Evolutionary conservation across 2,329 filamentous ascomycete genomes (phyloP).

Genomic region (Fusarium robinianum): DNA sequence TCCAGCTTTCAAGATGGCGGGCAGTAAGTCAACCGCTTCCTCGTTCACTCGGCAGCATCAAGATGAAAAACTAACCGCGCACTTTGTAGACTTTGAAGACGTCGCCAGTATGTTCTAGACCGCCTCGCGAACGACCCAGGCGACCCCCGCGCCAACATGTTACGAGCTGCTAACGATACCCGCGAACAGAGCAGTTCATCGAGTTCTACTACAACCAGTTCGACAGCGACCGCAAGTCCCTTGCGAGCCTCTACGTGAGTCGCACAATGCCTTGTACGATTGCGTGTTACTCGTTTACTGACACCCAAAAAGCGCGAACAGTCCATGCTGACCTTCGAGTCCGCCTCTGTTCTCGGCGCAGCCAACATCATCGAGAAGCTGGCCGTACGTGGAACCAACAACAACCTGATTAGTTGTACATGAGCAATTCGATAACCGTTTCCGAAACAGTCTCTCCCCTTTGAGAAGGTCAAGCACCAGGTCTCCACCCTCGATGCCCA

Average conservation of each 20-base stretch:
- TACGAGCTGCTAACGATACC: conserved; percentile 7
- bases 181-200: conserved; percentile 76
- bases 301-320: conserved; percentile 65
- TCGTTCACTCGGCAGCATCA: not conserved
- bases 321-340: conserved; percentile 96
- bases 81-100: conserved; percentile 48
- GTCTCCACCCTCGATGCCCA: conserved; percentile 82
- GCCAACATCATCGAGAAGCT: conserved; percentile 79
- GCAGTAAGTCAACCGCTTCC: conserved; percentile 23
- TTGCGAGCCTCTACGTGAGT: conserved; percentile 81
- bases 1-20: conserved; percentile 34
- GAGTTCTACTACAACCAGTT: conserved; percentile 90
- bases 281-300: conserved; percentile 5
- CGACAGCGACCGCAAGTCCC: conserved; percentile 68
- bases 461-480: conserved; percentile 79
- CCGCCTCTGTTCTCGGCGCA: conserved; percentile 65
- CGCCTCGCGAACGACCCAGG: conserved; percentile 3
- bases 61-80: conserved; percentile 35
- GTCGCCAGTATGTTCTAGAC: conserved; percentile 51
- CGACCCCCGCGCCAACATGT: not conserved
- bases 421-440: conserved; percentile 10
- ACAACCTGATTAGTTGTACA: not conserved
- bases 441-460: conserved; percentile 68
- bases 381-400: conserved; percentile 57
- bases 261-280: not conserved